Base-by-base conservation (phyloP, 1,284 basidiomycete genomes). In the Bondarzewia mesenterica region DNA sequence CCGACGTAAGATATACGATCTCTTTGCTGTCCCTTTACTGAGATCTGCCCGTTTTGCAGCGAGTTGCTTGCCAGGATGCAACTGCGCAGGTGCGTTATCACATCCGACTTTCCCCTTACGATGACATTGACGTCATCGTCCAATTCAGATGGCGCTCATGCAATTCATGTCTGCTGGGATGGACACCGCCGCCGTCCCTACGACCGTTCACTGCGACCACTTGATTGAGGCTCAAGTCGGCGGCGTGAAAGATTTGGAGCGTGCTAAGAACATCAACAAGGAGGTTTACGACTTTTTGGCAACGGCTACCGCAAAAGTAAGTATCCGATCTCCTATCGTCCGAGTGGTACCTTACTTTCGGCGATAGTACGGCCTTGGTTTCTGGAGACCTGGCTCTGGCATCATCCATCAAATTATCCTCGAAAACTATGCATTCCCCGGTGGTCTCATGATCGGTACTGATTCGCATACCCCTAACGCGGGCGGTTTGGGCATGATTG, bases 91-190 rank as follows among this genome's bases (percentile, higher is more conserved):
- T 73, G 46, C 50, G 67, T 61, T 42, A 22, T 29, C 46, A 23
- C 20, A 5, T 21, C 12, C 38, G 21, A 40, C 47, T 26, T 49
- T 47, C 52, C 40, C 49, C 49, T 48, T 32, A 20, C 7, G 38
- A 46, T 25, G 18, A 18, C 18, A 37, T 48, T 58, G 55, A 62
- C 60, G 54, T 73, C 60, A 74, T n/a, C n/a, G n/a, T n/a, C 60
- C 56, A 40, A 3, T 0, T 47, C 15, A 98, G 87, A 99, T 99
- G 96, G 96, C 96, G 36, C 82, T 99, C 53, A 82, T 99, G 58
- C 95, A 99, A 77, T 99, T 99, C 82, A 99, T 99, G 96, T 97
- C 95, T 44, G 94, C 96, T 22, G 95, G 95, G 59, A 93, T 99
- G 77, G 92, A 93, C 67, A 94, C 93, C 47, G 92, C 91, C 44